Conservation (phyloP, 352 stramenopile genomes). For the Globisporangium ultimum region DNA sequence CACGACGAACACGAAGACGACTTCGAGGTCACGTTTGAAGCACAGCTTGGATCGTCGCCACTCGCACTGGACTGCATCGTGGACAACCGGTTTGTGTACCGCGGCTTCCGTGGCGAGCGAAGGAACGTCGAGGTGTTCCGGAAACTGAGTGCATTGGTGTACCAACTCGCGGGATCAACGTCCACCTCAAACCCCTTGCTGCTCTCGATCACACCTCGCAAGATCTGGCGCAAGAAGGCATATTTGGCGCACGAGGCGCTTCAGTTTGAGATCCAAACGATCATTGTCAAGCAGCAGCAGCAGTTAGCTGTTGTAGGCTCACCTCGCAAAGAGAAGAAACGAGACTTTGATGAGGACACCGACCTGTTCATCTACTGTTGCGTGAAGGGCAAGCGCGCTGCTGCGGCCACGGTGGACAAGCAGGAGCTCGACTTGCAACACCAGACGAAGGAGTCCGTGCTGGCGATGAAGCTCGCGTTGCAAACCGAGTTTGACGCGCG, state of each 20-base stretch:
- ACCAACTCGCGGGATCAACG: conserved; percentile 22
- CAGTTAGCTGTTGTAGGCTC: background rate
- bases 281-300: conserved; percentile 18
- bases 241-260: conserved; percentile 40
- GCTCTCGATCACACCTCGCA: conserved; percentile 48
- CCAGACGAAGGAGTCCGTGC: conserved; percentile 13
- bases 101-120: conserved; percentile 38
- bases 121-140: conserved; percentile 49
- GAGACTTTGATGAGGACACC: conserved; percentile 21
- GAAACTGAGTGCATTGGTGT: conserved; percentile 26
- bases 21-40: conserved; percentile 6
- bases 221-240: conserved; percentile 64
- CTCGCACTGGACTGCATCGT: conserved; percentile 40
- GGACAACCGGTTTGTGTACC: conserved; percentile 44
- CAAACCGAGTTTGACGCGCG: conserved; percentile 13
- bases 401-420: background rate
- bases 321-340: conserved; percentile 1
- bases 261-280: conserved; percentile 26
- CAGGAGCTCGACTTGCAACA: conserved; percentile 1
- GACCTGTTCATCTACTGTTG: conserved; percentile 35
- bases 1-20: conserved; percentile 7
- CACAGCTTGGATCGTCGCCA: conserved; percentile 10
- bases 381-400: background rate
- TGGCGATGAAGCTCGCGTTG: conserved; percentile 17
- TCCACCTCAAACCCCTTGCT: conserved; percentile 10